Percentiles rank a stretch among this genome's conserved stretches.
Evolutionary conservation across 2,329 filamentous ascomycete species (phyloP).

Genomic region (Hirsutella rhossiliensis): DNA sequence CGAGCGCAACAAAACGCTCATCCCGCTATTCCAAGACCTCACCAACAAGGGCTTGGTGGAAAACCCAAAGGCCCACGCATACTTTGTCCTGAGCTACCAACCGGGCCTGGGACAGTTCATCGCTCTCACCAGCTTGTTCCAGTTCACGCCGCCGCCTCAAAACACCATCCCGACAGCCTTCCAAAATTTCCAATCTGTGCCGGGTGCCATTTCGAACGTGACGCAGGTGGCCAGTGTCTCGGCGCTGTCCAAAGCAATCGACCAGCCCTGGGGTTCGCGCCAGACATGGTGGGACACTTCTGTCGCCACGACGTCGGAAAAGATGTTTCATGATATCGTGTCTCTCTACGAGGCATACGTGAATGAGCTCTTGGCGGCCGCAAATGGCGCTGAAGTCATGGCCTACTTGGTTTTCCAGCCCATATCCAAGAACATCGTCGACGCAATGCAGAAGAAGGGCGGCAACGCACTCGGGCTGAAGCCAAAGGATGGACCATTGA

Average conservation of each 20-base stretch:
- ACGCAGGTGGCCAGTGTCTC: conserved; percentile 13
- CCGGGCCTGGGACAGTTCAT: conserved; percentile 2
- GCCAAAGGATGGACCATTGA: conserved; percentile 18
- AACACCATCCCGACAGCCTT: conserved; percentile 11
- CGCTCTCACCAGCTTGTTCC: conserved; percentile 7
- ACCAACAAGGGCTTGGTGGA: conserved; percentile 6
- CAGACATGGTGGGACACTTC: conserved; percentile 18
- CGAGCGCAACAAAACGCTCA: conserved; percentile 5
- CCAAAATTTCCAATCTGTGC: conserved; percentile 9
- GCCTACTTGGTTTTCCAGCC: conserved; percentile 22
- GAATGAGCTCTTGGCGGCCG: background rate
- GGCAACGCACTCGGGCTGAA: conserved; percentile 29
- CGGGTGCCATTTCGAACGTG: conserved; percentile 8
- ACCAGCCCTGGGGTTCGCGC: conserved; percentile 11
- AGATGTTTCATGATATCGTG: conserved; percentile 11
- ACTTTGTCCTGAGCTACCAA: conserved; percentile 7
- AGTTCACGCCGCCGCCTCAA: conserved; percentile 5
- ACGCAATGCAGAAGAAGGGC: conserved; percentile 20
- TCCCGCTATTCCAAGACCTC: conserved; percentile 6
- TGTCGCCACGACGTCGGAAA: conserved; percentile 10
- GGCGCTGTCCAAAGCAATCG: conserved; percentile 10
- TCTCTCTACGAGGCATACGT: background rate
- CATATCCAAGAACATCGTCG: conserved; percentile 20
- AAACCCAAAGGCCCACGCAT: conserved; percentile 11
- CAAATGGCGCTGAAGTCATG: background rate